A percentile compares a stretch with the other conserved stretches of the same genome.
These are phyloP conservation scores for Phragmites australis DNA, from an alignment of 176 grass and related monocot species.

Conservation along the genomic window DNA sequence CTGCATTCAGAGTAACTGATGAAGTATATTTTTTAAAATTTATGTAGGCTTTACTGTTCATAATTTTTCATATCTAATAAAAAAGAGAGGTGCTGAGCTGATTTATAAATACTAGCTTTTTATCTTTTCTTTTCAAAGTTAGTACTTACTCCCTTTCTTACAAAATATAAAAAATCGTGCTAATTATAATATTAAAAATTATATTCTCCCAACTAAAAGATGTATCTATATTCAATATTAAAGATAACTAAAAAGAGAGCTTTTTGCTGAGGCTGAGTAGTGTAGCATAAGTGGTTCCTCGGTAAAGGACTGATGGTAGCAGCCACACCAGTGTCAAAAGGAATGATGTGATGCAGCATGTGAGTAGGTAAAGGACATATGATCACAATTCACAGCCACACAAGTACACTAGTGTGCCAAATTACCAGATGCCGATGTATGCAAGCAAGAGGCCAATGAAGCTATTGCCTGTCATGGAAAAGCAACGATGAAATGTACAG, in stretches of 20 bases:
- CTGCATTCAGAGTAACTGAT: not conserved
- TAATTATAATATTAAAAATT: too few species aligned
- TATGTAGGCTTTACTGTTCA: too few species aligned
- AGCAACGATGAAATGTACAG: not conserved
- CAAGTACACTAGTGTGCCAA: not conserved
- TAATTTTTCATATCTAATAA: too few species aligned
- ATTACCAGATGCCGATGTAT: not conserved
- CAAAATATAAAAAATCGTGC: too few species aligned
- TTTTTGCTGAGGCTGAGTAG: not conserved
- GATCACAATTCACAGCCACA: not conserved
- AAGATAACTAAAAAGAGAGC: not conserved
- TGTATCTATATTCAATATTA: too few species aligned
- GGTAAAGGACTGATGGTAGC: not conserved
- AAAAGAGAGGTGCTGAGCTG: too few species aligned
- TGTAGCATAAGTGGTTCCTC: too few species aligned
- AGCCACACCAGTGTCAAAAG: not conserved
- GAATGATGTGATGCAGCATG: not conserved
- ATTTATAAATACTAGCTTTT: too few species aligned
- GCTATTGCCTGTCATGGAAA: not conserved
- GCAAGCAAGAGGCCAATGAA: not conserved
- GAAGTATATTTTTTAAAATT: too few species aligned
- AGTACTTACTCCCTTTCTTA: too few species aligned
- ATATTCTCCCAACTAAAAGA: too few species aligned
- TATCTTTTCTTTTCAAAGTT: too few species aligned
- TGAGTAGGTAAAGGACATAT: not conserved